Evolutionary conservation across 2,329 filamentous ascomycete genomes (phyloP), one percentile per base, ranked within the genome.

Genomic region (Ramularia endophylla): DNA sequence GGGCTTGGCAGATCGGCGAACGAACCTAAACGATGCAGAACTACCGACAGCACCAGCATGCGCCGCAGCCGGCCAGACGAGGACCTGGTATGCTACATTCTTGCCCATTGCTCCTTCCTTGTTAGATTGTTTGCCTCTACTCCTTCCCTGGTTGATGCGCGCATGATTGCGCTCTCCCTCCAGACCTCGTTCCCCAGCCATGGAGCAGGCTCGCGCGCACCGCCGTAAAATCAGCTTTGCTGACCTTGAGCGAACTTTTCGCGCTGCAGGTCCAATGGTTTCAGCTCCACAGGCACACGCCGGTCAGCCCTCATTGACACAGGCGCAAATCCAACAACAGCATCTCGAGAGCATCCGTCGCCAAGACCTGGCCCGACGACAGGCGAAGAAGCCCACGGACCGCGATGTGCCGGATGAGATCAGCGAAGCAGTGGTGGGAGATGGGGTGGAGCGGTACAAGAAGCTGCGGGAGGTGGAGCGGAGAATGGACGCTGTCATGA

Each of bases 381-480:
- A 87, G 54, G 87, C 86, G 59, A 81, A 82, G 60, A 94, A 90
- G 66, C 92, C 92, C 1, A 95, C 88, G 44, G 92, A 98, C 66
- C 94, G 87, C 73, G 92, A 87, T 56, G 80, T 98, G 18, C 89
- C 92, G 28, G 89, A 97, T 51, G 88, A 87, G 41, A 49, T 62
- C 20, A 75, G 95, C 32, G 89, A 94, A 55, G 78, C 84, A 50
- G 78, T 87, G 47, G 80, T 94, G 50, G 87, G 85, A 48, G 85
- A 94, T 62, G 83, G 84, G 28, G 87, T 84, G 32, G 74, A 82
- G 60, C 77, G 87, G 54, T 98, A 98, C 69, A 82, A 81, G 59
- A 80, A 84, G 43, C 68, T 98, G 60, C 80, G 87, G 59, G 88
- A 94, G 52, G 72, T 94, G 44, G 92, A 98, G 73, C 81, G 87